Evolutionary conservation across 106 monocot species (phyloP), one percentile per base, ranked within the genome.

Genomic region (Iris macrosiphon): DNA sequence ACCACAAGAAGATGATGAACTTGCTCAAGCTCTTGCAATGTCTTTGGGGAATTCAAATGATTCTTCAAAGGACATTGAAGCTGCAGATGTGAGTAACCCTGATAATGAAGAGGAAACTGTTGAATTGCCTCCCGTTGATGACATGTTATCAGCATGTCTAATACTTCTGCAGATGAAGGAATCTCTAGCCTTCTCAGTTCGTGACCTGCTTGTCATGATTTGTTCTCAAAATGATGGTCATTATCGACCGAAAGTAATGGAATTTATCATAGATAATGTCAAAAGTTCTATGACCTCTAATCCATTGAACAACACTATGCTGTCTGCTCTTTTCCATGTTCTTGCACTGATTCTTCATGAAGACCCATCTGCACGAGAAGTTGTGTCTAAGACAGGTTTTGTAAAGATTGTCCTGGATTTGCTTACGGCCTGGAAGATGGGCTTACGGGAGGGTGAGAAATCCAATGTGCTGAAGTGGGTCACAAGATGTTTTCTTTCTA

Each of bases 1-100:
- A 67, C 91, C 98, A 17, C 77, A 87, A 79, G 98, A 98, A 70
- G 98, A 99, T 77, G 90, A 74, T 74, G 98, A 99, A 53, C 98
- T 99, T 80, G 98, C 98, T 53, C 87, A 75, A 51, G 98, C 98
- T 64, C 87, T 99, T 58, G 92, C 87, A 33, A 81, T 99, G 79
- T 99, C 98, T 33, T 49, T 99, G 38, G 91, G 91, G 38, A 90
- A 80, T 55, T 72, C 82, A 40, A 79, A 74, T 55, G 32, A n/a
- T n/a, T n/a, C 49, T 26, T 47, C 58, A 9, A 75, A 73, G 57
- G 84, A 87, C 40, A 80, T 57, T 66, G 69, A 64, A 46, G 56
- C 33, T 59, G 52, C 50, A 46, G 59, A 47, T 59, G 18, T 62
- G 15, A 53, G 22, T 55, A 55, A 59, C 59, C 25, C 27, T 55